These are phyloP conservation scores for Thelephora terrestris DNA, from an alignment of 1,284 basidiomycete species.

Conservation along the genomic window DNA sequence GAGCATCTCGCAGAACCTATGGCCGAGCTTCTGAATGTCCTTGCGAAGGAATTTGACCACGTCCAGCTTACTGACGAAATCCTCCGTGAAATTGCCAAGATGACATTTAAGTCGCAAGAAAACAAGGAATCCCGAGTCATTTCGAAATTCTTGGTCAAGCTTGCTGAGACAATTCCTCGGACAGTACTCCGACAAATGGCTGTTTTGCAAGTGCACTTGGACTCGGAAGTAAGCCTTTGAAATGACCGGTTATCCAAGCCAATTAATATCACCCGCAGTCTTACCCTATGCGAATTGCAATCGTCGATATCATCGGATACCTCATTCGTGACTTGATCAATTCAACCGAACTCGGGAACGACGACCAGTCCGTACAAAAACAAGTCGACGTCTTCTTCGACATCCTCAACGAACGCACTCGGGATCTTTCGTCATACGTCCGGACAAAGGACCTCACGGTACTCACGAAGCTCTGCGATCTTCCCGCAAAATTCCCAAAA, in stretches of 20 bases:
- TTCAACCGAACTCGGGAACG: slow-evolving; percentile 43
- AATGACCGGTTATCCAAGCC: background rate
- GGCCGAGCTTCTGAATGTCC: slow-evolving; percentile 79
- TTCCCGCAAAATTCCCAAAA: slow-evolving; percentile 80
- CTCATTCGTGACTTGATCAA: slow-evolving; percentile 72
- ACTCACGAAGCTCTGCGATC: slow-evolving; percentile 60
- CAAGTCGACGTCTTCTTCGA: slow-evolving; percentile 81
- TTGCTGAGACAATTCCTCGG: slow-evolving; percentile 80
- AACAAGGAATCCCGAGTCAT: slow-evolving; percentile 84
- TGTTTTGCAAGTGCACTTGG: slow-evolving; percentile 76
- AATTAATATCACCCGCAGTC: slow-evolving; percentile 38
- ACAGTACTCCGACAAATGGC: slow-evolving; percentile 86
- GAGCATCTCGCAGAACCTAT: slow-evolving; percentile 93
- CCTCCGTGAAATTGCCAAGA: slow-evolving; percentile 74
- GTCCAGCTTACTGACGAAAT: slow-evolving; percentile 87
- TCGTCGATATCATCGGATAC: slow-evolving; percentile 78
- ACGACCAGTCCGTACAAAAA: slow-evolving; percentile 60
- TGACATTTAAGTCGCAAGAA: slow-evolving; percentile 74
- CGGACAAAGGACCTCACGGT: slow-evolving; percentile 81
- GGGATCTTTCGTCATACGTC: slow-evolving; percentile 89
- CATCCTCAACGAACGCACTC: slow-evolving; percentile 75
- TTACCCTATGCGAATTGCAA: slow-evolving; percentile 91
- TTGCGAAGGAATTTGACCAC: slow-evolving; percentile 85
- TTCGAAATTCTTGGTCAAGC: slow-evolving; percentile 75
- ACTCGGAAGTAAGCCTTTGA: slow-evolving; percentile 67